Conservation (phyloP, 2,329 filamentous ascomycete genomes). For the Teratosphaeria epicoccoides region DNA sequence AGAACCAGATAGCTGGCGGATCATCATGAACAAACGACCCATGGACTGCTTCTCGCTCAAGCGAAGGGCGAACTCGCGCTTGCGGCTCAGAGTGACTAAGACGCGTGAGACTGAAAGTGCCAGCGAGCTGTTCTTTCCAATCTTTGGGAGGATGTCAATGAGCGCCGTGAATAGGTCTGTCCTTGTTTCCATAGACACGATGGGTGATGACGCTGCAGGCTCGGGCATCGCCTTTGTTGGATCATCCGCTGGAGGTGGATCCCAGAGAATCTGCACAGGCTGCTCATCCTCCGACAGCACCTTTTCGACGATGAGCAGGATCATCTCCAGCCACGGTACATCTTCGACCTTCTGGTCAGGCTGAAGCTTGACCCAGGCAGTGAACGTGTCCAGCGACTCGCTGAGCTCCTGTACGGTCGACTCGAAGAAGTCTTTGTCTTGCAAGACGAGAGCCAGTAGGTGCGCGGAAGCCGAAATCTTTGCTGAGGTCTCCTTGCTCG, state of each 20-base stretch:
- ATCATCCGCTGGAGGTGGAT: constrained; percentile 34
- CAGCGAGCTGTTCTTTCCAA: constrained; percentile 77
- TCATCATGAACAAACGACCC: constrained; percentile 85
- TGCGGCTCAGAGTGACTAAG: constrained; percentile 76
- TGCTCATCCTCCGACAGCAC: constrained; percentile 82
- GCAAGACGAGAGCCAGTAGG: constrained; percentile 75
- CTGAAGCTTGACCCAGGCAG: constrained; percentile 66
- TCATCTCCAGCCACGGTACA: constrained; percentile 83
- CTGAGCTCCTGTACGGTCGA: constrained; percentile 64
- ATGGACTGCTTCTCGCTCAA: constrained; percentile 83
- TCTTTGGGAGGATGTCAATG: constrained; percentile 71
- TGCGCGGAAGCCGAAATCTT: constrained; percentile 89
- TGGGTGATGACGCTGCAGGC: constrained; percentile 43
- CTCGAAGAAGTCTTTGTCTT: constrained; percentile 70
- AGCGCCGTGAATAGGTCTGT: constrained; percentile 62
- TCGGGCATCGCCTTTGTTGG: constrained; percentile 35
- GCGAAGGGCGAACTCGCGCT: constrained; percentile 59
- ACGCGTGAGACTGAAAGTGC: constrained; percentile 75
- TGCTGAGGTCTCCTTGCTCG: constrained; percentile 42
- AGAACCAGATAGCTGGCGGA: constrained; percentile 75
- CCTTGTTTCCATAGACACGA: constrained; percentile 57
- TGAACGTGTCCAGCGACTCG: constrained; percentile 63
- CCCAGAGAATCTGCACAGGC: constrained; percentile 63
- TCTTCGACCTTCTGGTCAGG: constrained; percentile 60
- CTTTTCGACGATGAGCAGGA: constrained; percentile 81